These are phyloP conservation scores for Dalbergia cultrata DNA, from an alignment of 306 rosid species.

Conservation along the genomic window DNA sequence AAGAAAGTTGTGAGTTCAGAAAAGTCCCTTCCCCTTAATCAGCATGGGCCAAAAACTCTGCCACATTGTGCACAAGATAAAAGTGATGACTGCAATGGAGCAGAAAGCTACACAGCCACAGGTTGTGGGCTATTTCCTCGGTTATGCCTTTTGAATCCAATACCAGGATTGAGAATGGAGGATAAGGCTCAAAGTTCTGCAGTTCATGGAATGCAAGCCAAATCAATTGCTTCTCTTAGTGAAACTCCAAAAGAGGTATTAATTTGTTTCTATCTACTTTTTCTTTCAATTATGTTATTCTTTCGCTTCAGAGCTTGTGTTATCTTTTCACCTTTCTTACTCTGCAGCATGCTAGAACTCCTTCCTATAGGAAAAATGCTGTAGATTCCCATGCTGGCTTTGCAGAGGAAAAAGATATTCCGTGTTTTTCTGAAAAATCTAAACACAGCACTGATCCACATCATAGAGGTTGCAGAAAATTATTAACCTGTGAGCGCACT, in stretches of 20 bases:
- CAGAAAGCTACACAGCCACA: slow-evolving; percentile 46
- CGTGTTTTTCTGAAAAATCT: slow-evolving; percentile 52
- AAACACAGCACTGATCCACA: slow-evolving; percentile 45
- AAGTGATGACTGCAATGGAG: slow-evolving; percentile 51
- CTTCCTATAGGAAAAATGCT: slow-evolving; percentile 41
- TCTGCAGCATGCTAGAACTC: slow-evolving; percentile 57
- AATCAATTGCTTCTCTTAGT: slow-evolving; percentile 53
- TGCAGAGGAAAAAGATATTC: slow-evolving; percentile 46
- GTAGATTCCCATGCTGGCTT: slow-evolving; percentile 46
- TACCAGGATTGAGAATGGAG: slow-evolving; percentile 64
- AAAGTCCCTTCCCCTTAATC: slow-evolving; percentile 50
- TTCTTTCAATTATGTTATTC: slow-evolving; percentile 7
- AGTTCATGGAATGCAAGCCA: slow-evolving; percentile 52
- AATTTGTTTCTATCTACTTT: slow-evolving; percentile 23
- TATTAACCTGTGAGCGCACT: slow-evolving; percentile 46
- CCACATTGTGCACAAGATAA: slow-evolving; percentile 50
- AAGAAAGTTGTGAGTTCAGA: slow-evolving; percentile 48
- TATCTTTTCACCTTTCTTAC: slow-evolving; percentile 35
- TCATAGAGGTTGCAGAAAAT: slow-evolving; percentile 48
- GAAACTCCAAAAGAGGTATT: slow-evolving; percentile 62
- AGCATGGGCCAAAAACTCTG: slow-evolving; percentile 47
- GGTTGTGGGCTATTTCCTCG: slow-evolving; percentile 70
- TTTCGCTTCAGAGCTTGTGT: slow-evolving; percentile 25
- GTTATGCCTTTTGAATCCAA: slow-evolving; percentile 65
- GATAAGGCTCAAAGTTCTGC: slow-evolving; percentile 49